Conservation (phyloP, 257 asterid species). For the Thymus quinquecostatus region DNA sequence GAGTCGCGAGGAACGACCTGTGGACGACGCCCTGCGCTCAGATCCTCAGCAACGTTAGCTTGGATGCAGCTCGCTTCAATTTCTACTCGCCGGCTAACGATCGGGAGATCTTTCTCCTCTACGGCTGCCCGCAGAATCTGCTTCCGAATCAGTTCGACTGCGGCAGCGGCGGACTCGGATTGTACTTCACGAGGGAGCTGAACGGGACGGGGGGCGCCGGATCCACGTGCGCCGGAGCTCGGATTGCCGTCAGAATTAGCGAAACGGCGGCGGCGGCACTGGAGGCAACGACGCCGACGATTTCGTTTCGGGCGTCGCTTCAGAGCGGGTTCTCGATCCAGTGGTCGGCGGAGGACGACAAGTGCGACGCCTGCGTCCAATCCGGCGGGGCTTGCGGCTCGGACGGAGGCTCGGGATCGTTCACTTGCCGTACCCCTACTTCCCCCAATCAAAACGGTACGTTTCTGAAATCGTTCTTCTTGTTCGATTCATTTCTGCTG, state of each 20-base stretch:
- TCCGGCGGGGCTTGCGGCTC: constrained; percentile 61
- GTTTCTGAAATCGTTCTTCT: no score
- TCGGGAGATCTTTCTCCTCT: constrained; percentile 46
- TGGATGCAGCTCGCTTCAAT: constrained; percentile 35
- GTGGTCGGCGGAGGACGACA: constrained; percentile 39
- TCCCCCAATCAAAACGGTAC: constrained; percentile 28
- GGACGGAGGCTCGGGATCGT: constrained; percentile 27
- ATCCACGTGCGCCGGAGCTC: constrained; percentile 21
- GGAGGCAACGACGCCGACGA: neutral
- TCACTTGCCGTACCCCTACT: constrained; percentile 34
- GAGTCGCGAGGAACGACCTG: constrained; percentile 53
- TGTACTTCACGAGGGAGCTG: neutral
- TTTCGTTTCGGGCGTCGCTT: constrained; percentile 30
- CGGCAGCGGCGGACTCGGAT: neutral
- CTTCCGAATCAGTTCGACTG: constrained; percentile 16
- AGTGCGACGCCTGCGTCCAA: constrained; percentile 32
- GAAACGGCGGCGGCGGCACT: neutral
- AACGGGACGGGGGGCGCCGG: no score
- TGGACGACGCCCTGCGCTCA: constrained; percentile 32
- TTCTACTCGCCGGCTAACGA: constrained; percentile 3
- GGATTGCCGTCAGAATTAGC: constrained; percentile 43
- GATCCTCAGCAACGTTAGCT: constrained; percentile 22
- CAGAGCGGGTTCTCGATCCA: constrained; percentile 50
- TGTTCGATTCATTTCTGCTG: no score
- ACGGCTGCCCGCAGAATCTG: constrained; percentile 29